Conservation (phyloP, 257 asterid genomes). For the Plantago major region DNA sequence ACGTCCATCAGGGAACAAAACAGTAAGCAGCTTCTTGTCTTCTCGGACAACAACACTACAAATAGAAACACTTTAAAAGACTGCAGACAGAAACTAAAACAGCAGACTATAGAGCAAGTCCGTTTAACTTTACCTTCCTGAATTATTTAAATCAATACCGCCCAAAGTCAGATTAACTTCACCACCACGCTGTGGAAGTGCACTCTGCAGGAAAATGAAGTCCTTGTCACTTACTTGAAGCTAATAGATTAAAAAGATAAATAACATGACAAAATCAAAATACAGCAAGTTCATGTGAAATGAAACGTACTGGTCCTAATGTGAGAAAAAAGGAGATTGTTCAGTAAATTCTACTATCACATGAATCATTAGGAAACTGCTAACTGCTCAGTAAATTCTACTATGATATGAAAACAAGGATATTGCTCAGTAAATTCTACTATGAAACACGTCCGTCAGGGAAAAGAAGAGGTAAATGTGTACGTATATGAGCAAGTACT, state of each 20-base stretch:
- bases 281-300: conserved; percentile 10
- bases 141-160: conserved; percentile 88
- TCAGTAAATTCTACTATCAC: conserved; percentile 12
- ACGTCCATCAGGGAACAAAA: conserved; percentile 92
- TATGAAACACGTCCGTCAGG: conserved; percentile 9
- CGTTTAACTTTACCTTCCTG: conserved; percentile 68
- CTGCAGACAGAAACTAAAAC: conserved; percentile 16
- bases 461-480: conserved; percentile 10
- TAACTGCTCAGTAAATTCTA: conserved; percentile 12
- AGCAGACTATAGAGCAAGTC: conserved; percentile 9
- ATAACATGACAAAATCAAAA: conserved; percentile 13
- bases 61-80: conserved; percentile 21
- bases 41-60: conserved; percentile 93
- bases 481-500: conserved; percentile 23
- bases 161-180: conserved; percentile 93
- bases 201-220: conserved; percentile 46
- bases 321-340: conserved; percentile 10
- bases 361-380: too few species aligned
- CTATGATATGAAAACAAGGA: not conserved
- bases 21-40: conserved; percentile 84
- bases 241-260: not conserved
- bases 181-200: conserved; percentile 89
- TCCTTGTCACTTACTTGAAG: conserved; percentile 10
- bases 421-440: conserved; percentile 15
- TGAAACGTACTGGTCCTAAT: conserved; percentile 6